These are phyloP conservation scores for Solanum virginianum DNA, from an alignment of 257 asterid genomes.

Conservation along the genomic window DNA sequence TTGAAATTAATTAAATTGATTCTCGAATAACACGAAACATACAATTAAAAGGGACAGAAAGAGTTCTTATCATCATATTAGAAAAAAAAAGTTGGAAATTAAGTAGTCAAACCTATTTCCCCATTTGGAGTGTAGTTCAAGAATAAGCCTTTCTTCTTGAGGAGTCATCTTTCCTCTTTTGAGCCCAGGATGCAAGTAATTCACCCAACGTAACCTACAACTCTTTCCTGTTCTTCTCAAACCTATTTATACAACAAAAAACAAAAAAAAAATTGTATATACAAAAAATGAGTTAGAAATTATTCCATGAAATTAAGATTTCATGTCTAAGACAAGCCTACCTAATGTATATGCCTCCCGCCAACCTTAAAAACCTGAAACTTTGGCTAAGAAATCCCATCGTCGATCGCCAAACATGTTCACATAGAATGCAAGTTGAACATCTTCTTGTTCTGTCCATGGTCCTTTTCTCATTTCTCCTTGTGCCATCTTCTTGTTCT, in stretches of 20 bases:
- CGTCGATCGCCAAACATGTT: not conserved
- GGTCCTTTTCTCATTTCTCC: not conserved
- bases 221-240: conserved; percentile 81
- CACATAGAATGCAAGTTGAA: not conserved
- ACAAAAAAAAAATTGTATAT: not conserved
- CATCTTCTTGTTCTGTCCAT: not conserved
- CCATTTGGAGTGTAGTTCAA: conserved; percentile 74
- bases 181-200: conserved; percentile 69
- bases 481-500: not conserved
- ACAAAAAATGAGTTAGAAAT: not conserved
- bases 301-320: not conserved
- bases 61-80: not conserved
- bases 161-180: conserved; percentile 66
- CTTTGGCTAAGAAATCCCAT: not conserved
- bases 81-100: not conserved
- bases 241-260: conserved; percentile 20
- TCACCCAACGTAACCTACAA: conserved; percentile 77
- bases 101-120: conserved; percentile 48
- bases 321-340: not conserved
- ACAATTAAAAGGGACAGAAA: no score
- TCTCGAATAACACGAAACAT: no score
- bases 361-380: not conserved
- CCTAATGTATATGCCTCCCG: not conserved
- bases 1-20: no score
- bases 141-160: conserved; percentile 59